Conservation (phyloP, 2,329 filamentous ascomycete species). For the Chaetomiaceae sp. region DNA sequence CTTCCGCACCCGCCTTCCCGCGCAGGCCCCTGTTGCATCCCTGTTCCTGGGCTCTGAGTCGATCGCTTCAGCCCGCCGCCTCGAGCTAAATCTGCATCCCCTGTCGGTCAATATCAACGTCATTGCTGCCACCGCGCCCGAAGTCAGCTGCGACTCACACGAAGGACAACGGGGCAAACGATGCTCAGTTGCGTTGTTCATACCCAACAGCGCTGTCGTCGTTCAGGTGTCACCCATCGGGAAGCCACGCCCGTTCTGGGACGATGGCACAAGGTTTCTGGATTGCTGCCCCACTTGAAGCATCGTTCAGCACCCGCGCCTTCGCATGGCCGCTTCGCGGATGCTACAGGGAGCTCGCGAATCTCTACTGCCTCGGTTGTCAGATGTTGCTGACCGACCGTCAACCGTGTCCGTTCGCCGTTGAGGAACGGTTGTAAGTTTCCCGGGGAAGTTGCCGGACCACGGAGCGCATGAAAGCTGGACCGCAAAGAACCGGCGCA, state of each 20-base stretch:
- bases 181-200: not conserved
- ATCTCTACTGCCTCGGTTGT: too few relatives aligned
- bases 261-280: not conserved
- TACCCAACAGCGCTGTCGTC: not conserved
- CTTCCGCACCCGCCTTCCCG: conserved; percentile 26
- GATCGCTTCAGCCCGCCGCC: conserved; percentile 26
- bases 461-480: not conserved
- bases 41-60: conserved; percentile 24
- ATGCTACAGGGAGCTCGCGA: too few relatives aligned
- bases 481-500: not conserved
- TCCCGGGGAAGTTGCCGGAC: too few relatives aligned
- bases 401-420: too few relatives aligned
- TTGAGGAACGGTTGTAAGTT: too few relatives aligned
- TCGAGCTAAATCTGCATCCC: conserved; percentile 17
- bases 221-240: too few relatives aligned
- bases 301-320: not conserved
- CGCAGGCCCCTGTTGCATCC: conserved; percentile 23
- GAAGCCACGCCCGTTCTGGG: too few relatives aligned
- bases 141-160: not conserved
- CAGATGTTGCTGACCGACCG: too few relatives aligned
- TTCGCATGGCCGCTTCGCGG: too few relatives aligned
- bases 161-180: not conserved
- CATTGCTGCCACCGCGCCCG: not conserved
- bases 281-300: not conserved
- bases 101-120: conserved; percentile 10